These are phyloP conservation scores for Reutealis trisperma DNA, from an alignment of 345 rosid genomes.

Conservation along the genomic window DNA sequence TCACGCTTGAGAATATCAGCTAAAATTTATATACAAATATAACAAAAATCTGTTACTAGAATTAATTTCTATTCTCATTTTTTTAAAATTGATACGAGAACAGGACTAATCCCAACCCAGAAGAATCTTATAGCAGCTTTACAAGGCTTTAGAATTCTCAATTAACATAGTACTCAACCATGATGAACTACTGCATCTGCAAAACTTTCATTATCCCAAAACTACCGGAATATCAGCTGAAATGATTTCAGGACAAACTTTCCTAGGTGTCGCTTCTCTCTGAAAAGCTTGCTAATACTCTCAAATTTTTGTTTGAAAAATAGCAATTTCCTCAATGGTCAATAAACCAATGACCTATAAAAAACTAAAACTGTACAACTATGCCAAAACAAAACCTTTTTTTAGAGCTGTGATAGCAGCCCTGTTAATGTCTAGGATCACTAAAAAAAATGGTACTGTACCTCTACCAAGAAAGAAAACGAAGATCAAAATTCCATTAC, in stretches of 20 bases:
- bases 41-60: too few relatives aligned
- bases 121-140: too few relatives aligned
- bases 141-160: too few relatives aligned
- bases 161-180: background rate
- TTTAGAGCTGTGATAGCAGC: constrained; percentile 15
- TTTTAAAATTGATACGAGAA: too few relatives aligned
- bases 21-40: too few relatives aligned
- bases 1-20: too few relatives aligned
- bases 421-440: constrained; percentile 2
- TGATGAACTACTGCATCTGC: background rate
- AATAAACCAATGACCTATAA: background rate
- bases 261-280: background rate
- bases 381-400: constrained; percentile 14
- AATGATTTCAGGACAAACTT: background rate
- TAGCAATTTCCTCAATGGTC: background rate
- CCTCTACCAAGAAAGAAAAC: background rate
- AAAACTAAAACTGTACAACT: constrained; percentile 12
- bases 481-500: constrained; percentile 60
- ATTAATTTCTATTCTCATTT: too few relatives aligned
- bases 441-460: background rate
- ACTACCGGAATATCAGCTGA: background rate
- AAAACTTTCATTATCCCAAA: background rate
- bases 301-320: background rate
- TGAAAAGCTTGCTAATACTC: background rate
- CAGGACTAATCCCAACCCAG: too few relatives aligned